Evolutionary conservation across 2,329 filamentous ascomycete species (phyloP), one percentile per base, ranked within the genome.

Genomic region (Colletotrichum plurivorum): DNA sequence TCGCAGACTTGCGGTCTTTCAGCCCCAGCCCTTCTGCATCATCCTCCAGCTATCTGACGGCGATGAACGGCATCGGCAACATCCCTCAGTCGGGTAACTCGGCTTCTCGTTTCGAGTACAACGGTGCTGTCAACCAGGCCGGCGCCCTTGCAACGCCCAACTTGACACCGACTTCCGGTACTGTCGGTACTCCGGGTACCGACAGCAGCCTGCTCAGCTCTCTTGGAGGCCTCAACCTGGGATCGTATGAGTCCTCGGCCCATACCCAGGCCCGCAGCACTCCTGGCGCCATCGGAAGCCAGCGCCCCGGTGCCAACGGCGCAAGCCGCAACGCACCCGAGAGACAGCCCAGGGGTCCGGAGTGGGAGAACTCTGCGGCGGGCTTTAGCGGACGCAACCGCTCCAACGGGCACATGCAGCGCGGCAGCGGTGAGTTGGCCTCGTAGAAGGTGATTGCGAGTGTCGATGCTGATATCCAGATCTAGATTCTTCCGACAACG

Each of bases 1-100:
- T 98, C 78, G 96, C 95, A 43, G 96, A 99, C 78, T 84, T 99
- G 72, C 93, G 95, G 72, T 97, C 95, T 1, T 97, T 97, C 82
- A 98, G 95, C 16, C 95, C 95, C 12, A 98, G 95, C 74, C 95
- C 96, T 6, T 95, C 93, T 3, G 92, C 92, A 8, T 97, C 96
- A 13, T 94, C 94, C 18, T 94, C 94, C 6, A 97, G 94, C 84
- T 97, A 97, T 78, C 80, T 83, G 27, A 81, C 76, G 5, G 81
- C 80, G 36, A 77, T 94, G 67, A 89, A 89, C 72, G 81, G 80
- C 31, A 77, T 94, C 63, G 89, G 89, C 72, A 88, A 87, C 69
- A 84, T 94, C 73, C 72, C 76, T 45, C 75, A 74, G 52, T 80
- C 76, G 8, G 64, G 71, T 22, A 76, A 75, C 52, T 73, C 75